These are phyloP conservation scores for Tilletia setariae DNA, from an alignment of 1,284 basidiomycete genomes.

Conservation along the genomic window DNA sequence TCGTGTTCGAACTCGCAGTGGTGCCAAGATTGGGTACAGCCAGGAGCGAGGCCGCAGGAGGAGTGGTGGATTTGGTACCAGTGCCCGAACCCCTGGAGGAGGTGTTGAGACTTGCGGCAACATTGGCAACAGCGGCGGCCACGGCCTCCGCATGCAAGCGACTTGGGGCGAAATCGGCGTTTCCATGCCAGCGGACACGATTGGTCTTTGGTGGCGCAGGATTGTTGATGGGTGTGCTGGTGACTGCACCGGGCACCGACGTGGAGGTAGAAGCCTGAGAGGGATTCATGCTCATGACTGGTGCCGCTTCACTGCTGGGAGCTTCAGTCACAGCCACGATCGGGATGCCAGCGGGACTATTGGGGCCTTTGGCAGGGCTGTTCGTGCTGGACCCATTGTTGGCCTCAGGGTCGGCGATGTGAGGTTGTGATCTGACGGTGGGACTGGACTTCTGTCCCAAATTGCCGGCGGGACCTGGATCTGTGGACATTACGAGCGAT, in stretches of 20 bases:
- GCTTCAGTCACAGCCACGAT: no score
- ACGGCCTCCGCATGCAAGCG: not conserved
- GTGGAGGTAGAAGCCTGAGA: no score
- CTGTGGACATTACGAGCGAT: no score
- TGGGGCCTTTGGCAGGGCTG: no score
- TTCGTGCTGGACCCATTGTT: no score
- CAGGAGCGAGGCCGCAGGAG: not conserved
- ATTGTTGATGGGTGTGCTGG: not conserved
- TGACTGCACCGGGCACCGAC: not conserved
- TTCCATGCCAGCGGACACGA: not conserved
- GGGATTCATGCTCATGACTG: no score
- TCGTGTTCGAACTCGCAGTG: not conserved
- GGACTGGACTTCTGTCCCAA: no score
- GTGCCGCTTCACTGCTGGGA: no score
- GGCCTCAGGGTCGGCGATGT: no score
- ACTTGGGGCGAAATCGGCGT: not conserved
- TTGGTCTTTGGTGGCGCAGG: not conserved
- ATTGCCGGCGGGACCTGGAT: no score
- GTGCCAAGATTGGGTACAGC: not conserved
- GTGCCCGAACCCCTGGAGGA: not conserved
- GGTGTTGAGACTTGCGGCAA: not conserved
- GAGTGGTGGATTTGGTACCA: not conserved
- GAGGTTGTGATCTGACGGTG: no score
- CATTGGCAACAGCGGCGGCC: not conserved
- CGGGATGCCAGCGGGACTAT: no score